These are phyloP conservation scores for Aurantiochytrium sp. DNA, from an alignment of 108 stramenopile species.

Conservation along the genomic window DNA sequence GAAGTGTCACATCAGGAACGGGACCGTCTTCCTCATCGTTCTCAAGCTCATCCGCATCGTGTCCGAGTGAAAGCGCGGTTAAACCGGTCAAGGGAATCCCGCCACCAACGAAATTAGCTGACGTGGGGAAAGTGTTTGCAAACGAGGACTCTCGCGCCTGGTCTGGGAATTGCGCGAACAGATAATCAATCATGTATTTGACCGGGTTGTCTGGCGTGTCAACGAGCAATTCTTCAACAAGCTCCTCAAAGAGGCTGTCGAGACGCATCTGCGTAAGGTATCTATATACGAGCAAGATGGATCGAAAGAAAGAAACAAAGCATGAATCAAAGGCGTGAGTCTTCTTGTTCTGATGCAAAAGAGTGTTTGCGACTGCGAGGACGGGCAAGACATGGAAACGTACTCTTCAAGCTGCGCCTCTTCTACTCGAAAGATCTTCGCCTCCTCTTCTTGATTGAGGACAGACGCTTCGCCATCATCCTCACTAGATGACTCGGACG, in stretches of 20 bases:
- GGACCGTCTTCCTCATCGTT: not conserved
- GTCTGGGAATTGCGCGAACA: not conserved
- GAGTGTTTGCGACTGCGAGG: too few species aligned
- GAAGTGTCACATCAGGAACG: not conserved
- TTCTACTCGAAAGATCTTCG: not conserved
- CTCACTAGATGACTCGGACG: not conserved
- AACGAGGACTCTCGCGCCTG: not conserved
- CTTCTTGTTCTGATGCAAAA: too few species aligned
- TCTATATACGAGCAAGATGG: not conserved
- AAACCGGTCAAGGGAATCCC: not conserved
- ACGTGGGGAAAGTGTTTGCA: not conserved
- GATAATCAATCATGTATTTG: not conserved
- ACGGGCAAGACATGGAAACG: not conserved
- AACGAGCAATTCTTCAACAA: not conserved
- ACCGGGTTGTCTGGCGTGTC: not conserved
- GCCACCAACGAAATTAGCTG: not conserved
- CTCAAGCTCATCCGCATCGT: not conserved
- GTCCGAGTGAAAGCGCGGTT: not conserved
- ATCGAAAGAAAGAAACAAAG: too few species aligned
- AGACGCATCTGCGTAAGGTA: not conserved
- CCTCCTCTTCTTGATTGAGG: not conserved
- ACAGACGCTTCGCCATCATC: not conserved
- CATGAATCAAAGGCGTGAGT: too few species aligned
- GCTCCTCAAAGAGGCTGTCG: conserved; percentile 1
- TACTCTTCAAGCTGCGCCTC: not conserved